Evolutionary conservation across 768 basidiomycete species (phyloP).

Genomic region (Trichaptum fuscoviolaceum): DNA sequence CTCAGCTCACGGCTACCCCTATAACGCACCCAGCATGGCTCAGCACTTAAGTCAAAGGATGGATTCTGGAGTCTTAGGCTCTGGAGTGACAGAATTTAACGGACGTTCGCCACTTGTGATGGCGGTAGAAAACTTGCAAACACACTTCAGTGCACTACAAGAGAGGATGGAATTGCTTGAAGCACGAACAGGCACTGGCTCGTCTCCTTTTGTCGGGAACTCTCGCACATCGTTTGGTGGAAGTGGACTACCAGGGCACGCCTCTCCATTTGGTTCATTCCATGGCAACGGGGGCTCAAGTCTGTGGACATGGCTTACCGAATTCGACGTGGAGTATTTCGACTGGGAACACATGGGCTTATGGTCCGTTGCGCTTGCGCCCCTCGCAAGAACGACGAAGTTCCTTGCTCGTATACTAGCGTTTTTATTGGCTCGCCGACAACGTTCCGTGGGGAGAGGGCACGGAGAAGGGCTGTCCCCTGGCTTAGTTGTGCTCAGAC

Average conservation of each 20-base stretch:
- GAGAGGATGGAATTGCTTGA: conserved; percentile 68
- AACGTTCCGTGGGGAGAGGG: not conserved
- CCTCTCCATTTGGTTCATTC: conserved; percentile 2
- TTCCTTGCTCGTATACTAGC: conserved; percentile 41
- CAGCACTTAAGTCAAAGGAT: not conserved
- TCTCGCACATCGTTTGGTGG: conserved; percentile 4
- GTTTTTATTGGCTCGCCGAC: conserved; percentile 43
- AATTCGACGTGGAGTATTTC: conserved; percentile 34
- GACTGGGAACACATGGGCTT: conserved; percentile 79
- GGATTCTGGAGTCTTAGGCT: not conserved
- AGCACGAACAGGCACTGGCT: conserved; percentile 14
- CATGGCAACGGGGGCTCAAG: conserved; percentile 4
- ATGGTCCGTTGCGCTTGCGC: conserved; percentile 72
- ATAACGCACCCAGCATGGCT: not conserved
- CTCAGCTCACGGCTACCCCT: not conserved
- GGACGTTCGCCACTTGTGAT: conserved; percentile 59
- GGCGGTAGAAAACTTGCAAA: conserved; percentile 75
- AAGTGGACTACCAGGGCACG: conserved; percentile 5
- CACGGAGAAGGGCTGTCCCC: conserved; percentile 59
- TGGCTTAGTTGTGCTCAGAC: conserved; percentile 58
- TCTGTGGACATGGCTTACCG: not conserved
- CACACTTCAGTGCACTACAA: conserved; percentile 73
- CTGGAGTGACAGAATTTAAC: conserved; percentile 34
- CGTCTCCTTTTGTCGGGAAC: not conserved
- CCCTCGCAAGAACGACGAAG: conserved; percentile 48